Percentiles rank a stretch among this genome's conserved stretches.
Evolutionary conservation across 2,329 filamentous ascomycete species (phyloP).

Genomic region (Monosporascus sp.): DNA sequence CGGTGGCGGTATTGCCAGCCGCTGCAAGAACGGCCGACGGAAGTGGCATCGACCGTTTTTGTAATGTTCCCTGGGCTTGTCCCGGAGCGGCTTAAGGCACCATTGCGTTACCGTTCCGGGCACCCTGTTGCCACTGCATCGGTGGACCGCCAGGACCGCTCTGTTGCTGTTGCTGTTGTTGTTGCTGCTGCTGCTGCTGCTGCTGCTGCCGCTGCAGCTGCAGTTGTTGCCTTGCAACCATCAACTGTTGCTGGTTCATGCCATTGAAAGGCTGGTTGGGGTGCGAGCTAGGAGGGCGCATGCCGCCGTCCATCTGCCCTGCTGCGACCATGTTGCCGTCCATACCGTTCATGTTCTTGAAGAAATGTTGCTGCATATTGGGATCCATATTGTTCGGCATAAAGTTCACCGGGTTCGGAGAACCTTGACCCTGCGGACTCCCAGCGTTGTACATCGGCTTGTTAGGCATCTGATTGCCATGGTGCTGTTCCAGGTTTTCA

Average conservation of each 20-base stretch:
- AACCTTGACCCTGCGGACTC: constrained; percentile 67
- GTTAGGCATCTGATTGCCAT: constrained; percentile 74
- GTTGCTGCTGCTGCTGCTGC: constrained; percentile 34
- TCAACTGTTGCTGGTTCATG: constrained; percentile 58
- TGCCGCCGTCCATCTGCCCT: constrained; percentile 56
- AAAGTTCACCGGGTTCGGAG: constrained; percentile 60
- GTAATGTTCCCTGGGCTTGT: constrained; percentile 62
- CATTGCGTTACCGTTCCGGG: constrained; percentile 39
- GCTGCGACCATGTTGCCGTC: constrained; percentile 49
- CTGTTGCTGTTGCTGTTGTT: too few species aligned
- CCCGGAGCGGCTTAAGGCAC: constrained; percentile 37
- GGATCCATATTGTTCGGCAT: constrained; percentile 60
- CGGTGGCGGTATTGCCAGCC: constrained; percentile 37
- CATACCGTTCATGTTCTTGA: constrained; percentile 48
- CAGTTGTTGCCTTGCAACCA: constrained; percentile 35
- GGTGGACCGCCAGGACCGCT: constrained; percentile 28
- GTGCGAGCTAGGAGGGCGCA: constrained; percentile 67
- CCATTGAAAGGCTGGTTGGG: constrained; percentile 47
- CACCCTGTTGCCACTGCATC: constrained; percentile 44
- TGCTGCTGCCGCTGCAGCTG: constrained; percentile 24
- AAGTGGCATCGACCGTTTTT: constrained; percentile 65
- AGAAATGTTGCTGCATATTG: constrained; percentile 54
- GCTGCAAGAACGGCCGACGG: constrained; percentile 55
- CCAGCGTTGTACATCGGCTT: constrained; percentile 70
- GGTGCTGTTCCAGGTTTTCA: constrained; percentile 76